Evolutionary conservation across 345 rosid species (phyloP).

Genomic region (Melastoma malabathricum): DNA sequence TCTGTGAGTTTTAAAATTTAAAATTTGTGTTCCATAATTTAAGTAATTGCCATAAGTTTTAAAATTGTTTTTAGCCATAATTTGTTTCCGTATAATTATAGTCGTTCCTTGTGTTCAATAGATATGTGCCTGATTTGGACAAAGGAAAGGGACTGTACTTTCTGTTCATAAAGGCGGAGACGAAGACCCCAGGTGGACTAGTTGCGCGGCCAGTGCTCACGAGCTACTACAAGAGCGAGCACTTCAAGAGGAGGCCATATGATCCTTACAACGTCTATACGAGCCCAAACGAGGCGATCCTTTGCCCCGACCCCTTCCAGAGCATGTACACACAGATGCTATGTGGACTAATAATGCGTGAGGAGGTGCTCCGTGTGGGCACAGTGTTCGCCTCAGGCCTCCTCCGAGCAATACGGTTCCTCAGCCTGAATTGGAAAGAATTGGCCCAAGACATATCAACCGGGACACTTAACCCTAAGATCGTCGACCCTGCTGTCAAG

Average conservation of each 20-base stretch:
- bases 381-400: slow-evolving; percentile 33
- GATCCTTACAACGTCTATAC: slow-evolving; percentile 29
- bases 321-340: slow-evolving; percentile 32
- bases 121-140: slow-evolving; percentile 67
- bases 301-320: slow-evolving; percentile 29
- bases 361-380: slow-evolving; percentile 25
- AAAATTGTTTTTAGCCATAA: not conserved
- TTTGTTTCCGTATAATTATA: not conserved
- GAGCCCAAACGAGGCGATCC: slow-evolving; percentile 27
- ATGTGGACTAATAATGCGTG: slow-evolving; percentile 20
- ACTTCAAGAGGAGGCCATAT: slow-evolving; percentile 23
- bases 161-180: slow-evolving; percentile 25
- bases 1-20: slow-evolving; percentile 34
- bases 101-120: slow-evolving; percentile 11
- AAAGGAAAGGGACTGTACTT: slow-evolving; percentile 75
- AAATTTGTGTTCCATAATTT: not conserved
- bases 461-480: slow-evolving; percentile 15
- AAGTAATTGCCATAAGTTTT: not conserved
- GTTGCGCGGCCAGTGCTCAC: slow-evolving; percentile 32
- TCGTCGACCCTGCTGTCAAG: slow-evolving; percentile 18
- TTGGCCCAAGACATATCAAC: slow-evolving; percentile 17
- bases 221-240: slow-evolving; percentile 30
- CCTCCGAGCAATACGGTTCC: slow-evolving; percentile 28
- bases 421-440: slow-evolving; percentile 20
- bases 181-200: slow-evolving; percentile 26